Conservation (phyloP, 805 yeast genomes). For the Huiozyma naganishii region DNA sequence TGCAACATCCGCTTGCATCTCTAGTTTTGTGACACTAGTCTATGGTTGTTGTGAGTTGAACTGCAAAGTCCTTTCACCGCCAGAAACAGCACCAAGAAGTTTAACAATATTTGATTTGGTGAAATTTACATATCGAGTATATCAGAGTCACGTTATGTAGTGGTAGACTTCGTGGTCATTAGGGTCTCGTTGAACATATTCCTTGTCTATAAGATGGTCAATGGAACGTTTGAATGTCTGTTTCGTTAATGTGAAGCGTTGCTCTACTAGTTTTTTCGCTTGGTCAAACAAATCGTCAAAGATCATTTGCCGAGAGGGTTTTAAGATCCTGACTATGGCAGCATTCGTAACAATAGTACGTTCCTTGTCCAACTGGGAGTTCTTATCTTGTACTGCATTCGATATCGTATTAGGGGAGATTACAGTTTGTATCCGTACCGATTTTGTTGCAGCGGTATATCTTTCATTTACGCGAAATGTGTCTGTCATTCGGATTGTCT, state of each 20-base stretch:
- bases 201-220: slow-evolving; percentile 68
- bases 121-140: too few relatives aligned
- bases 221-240: slow-evolving; percentile 58
- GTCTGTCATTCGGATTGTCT: slow-evolving; percentile 54
- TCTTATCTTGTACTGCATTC: slow-evolving; percentile 7
- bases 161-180: slow-evolving; percentile 32
- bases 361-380: slow-evolving; percentile 48
- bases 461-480: slow-evolving; percentile 54
- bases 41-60: too few relatives aligned
- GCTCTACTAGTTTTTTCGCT: slow-evolving; percentile 45
- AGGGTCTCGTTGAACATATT: slow-evolving; percentile 64
- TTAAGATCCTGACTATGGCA: slow-evolving; percentile 81
- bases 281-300: slow-evolving; percentile 64
- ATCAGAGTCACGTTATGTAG: slow-evolving; percentile 5
- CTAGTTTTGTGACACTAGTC: too few relatives aligned
- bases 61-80: too few relatives aligned
- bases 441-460: slow-evolving; percentile 56
- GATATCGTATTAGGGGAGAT: not conserved
- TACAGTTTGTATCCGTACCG: slow-evolving; percentile 47
- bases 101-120: too few relatives aligned
- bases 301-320: slow-evolving; percentile 48
- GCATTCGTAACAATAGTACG: slow-evolving; percentile 68
- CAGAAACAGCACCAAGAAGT: too few relatives aligned
- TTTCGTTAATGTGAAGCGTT: slow-evolving; percentile 61
- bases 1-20: too few relatives aligned